Base-by-base conservation (phyloP, 2,329 filamentous ascomycete genomes). In the Hymenoscyphus albidus region DNA sequence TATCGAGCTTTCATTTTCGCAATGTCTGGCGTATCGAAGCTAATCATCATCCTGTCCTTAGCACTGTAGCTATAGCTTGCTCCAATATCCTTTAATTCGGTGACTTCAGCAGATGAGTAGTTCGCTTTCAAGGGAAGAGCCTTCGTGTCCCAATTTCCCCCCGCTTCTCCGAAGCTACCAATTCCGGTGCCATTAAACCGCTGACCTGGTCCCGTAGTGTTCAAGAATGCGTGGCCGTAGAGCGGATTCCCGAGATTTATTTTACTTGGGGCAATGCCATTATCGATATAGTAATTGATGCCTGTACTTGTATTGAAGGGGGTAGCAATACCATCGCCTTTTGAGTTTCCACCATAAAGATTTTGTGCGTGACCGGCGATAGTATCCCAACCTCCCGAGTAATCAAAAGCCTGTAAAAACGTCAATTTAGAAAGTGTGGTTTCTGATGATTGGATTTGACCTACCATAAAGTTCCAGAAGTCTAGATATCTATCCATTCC, bases 91-190 rank as follows among this genome's bases (percentile, higher is more conserved):
- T 48, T 7, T 3, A 16, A 22, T 22, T 80, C 32, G 18, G 48
- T 51, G 27, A 63, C 78, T 3, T 75, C 65, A 72, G 93, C 88
- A 62, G 85, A 81, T 51, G 79, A 68, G 70, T 88, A 84, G 5
- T 78, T 77, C 0, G 86, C 84, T 0, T 82, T 71, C 22, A 81
- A 80, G 0, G 91, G 91, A 1, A 95, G 81, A 0, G 78, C 88
- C 78, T 93, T 95, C 81, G 90, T 93, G 74, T 95, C 91, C 85
- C 88, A 93, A 3, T 92, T 80, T 0, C 89, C 89, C 13, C 80
- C 78, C 77, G 93, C 90, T 85, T 86, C 93, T 77, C 75, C 54
- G 86, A 81, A 73, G 62, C 81, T 87, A 0, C 89, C 90, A 14
- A 78, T 74, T 1, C 90, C 91, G 31, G 88, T 78, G 22, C 89